These are phyloP conservation scores for Neoboletus magnificus DNA, from an alignment of 768 basidiomycete genomes.

Conservation along the genomic window DNA sequence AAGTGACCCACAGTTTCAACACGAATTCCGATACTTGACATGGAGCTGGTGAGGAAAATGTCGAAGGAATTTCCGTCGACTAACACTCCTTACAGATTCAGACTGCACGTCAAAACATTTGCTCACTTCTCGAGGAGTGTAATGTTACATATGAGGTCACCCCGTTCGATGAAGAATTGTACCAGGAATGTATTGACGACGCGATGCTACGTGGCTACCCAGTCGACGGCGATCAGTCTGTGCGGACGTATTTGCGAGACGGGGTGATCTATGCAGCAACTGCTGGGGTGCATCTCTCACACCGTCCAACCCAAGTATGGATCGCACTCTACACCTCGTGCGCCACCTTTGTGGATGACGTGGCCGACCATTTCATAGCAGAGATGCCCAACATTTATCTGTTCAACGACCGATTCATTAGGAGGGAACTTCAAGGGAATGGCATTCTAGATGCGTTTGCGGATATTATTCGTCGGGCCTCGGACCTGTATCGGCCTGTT, in stretches of 20 bases:
- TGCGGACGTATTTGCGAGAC: not conserved
- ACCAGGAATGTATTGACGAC: not conserved
- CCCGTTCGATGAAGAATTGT: not conserved
- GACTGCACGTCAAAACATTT: not conserved
- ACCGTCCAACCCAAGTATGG: slow-evolving; percentile 6
- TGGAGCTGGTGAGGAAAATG: not conserved
- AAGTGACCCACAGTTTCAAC: not conserved
- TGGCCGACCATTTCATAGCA: not conserved
- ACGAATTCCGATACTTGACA: not conserved
- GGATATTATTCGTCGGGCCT: slow-evolving; percentile 24
- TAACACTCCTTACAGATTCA: not conserved
- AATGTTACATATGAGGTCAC: not conserved
- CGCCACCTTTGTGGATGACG: slow-evolving; percentile 33
- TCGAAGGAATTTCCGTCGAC: not conserved
- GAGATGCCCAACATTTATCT: not conserved
- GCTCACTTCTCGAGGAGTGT: not conserved
- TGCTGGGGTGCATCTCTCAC: slow-evolving; percentile 23
- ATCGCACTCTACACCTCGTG: slow-evolving; percentile 37
- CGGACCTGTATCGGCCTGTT: slow-evolving; percentile 22
- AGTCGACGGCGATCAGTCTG: not conserved
- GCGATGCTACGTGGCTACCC: not conserved
- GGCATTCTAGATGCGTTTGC: slow-evolving; percentile 31
- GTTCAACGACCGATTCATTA: not conserved
- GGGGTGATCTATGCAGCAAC: not conserved
- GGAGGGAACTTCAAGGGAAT: slow-evolving; percentile 22